Evolutionary conservation across 768 basidiomycete genomes (phyloP).

Genomic region (Phallus indusiatus): DNA sequence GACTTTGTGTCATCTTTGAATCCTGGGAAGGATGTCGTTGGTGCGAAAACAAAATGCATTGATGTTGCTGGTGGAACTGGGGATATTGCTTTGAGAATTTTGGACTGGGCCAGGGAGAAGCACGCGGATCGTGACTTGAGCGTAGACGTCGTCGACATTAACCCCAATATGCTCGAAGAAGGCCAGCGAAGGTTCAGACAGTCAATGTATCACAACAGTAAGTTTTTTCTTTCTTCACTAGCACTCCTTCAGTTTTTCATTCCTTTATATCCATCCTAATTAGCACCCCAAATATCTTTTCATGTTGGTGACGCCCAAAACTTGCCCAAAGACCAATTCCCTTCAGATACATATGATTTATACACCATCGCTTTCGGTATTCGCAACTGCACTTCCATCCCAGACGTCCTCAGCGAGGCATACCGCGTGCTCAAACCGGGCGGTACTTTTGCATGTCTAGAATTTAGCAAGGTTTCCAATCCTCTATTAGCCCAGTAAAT

Average conservation of each 20-base stretch:
- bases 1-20: conserved; percentile 65
- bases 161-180: conserved; percentile 89
- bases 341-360: conserved; percentile 79
- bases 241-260: not conserved
- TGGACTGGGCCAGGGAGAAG: conserved; percentile 83
- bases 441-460: conserved; percentile 89
- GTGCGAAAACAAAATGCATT: conserved; percentile 58
- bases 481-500: conserved; percentile 80
- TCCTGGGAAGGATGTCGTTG: conserved; percentile 61
- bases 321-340: conserved; percentile 56
- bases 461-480: conserved; percentile 90
- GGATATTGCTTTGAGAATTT: conserved; percentile 89
- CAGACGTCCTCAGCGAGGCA: conserved; percentile 80
- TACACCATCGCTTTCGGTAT: conserved; percentile 99
- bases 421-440: conserved; percentile 93
- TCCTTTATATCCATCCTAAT: conserved; percentile 7
- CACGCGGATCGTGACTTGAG: conserved; percentile 84
- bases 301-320: conserved; percentile 89
- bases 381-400: conserved; percentile 90
- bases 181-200: conserved; percentile 85
- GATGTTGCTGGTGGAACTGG: conserved; percentile 98
- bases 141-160: conserved; percentile 90
- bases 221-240: conserved; percentile 19
- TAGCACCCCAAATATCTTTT: conserved; percentile 90
- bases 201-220: conserved; percentile 98